Percentiles rank a stretch among this genome's conserved stretches.
These are phyloP conservation scores for Gossypium gossypioides DNA, from an alignment of 441 rosid genomes.

Conservation along the genomic window DNA sequence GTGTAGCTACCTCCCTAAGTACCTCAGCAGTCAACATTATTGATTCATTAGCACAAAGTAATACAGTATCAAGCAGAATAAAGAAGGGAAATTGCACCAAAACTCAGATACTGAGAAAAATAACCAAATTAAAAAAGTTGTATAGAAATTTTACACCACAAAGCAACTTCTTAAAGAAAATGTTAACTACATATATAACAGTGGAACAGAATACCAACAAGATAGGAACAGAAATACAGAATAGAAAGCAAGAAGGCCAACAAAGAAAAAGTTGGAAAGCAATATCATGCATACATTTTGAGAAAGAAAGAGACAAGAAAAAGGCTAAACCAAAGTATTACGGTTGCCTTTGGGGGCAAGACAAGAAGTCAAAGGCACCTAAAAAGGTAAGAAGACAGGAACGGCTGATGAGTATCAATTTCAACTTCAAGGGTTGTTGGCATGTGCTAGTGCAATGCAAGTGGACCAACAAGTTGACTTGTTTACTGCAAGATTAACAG, in stretches of 20 bases:
- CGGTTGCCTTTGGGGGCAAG: background rate
- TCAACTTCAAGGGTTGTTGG: background rate
- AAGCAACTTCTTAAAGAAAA: constrained; percentile 9
- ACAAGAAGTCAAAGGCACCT: background rate
- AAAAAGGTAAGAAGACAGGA: background rate
- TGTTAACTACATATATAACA: background rate
- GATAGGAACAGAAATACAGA: background rate
- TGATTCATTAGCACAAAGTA: constrained; percentile 22
- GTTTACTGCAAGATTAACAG: background rate
- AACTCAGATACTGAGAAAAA: background rate
- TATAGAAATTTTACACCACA: constrained; percentile 10
- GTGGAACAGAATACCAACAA: background rate
- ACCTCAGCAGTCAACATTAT: constrained; percentile 26
- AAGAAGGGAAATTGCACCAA: constrained; percentile 11
- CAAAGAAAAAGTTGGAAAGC: background rate
- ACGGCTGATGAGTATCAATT: background rate
- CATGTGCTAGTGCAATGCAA: background rate
- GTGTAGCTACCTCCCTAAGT: constrained; percentile 92
- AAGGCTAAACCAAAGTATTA: background rate
- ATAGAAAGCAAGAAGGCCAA: background rate
- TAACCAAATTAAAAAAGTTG: constrained; percentile 5
- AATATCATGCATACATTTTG: constrained; percentile 3
- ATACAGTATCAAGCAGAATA: constrained; percentile 7
- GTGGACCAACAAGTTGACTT: background rate
- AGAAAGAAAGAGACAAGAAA: background rate